phyloP scores from a whole-genome alignment of 2,329 filamentous ascomycete species.

The Knoxdaviesia capensis region DNA sequence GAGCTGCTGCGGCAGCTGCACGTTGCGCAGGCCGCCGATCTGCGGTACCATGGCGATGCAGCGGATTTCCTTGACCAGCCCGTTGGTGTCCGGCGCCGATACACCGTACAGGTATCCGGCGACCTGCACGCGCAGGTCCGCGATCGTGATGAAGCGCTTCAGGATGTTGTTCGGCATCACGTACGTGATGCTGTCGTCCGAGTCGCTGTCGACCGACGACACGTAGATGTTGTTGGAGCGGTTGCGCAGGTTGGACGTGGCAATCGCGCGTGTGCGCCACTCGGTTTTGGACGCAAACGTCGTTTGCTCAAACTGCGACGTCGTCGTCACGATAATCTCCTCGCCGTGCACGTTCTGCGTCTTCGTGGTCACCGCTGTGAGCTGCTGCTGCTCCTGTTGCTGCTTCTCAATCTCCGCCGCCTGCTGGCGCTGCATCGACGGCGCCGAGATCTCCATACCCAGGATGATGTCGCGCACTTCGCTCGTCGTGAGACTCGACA shows the following conservation, averaged over 20 bases:
- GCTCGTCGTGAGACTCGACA: constrained; percentile 84
- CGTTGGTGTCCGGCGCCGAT: constrained; percentile 86
- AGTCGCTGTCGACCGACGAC: constrained; percentile 79
- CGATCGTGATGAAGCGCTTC: constrained; percentile 94
- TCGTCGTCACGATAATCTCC: constrained; percentile 95
- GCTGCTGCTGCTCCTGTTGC: constrained; percentile 86
- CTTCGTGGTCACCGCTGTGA: constrained; percentile 95
- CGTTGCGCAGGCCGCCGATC: constrained; percentile 78
- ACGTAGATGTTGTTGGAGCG: constrained; percentile 98
- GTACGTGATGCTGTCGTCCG: constrained; percentile 72
- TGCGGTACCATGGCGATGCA: constrained; percentile 97
- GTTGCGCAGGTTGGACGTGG: constrained; percentile 84
- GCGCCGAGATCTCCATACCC: constrained; percentile 98
- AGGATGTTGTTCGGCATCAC: constrained; percentile 99
- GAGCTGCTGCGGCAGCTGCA: constrained; percentile 74
- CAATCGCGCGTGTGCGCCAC: constrained; percentile 92
- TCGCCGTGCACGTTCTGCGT: constrained; percentile 94
- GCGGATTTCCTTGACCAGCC: constrained; percentile 89
- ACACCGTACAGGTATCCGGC: constrained; percentile 88
- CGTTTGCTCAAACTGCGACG: constrained; percentile 92
- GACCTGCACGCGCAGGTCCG: constrained; percentile 89
- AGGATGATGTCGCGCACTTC: constrained; percentile 97
- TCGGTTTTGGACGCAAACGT: constrained; percentile 98
- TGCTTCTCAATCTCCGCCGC: constrained; percentile 98
- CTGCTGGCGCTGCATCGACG: constrained; percentile 94